Evolutionary conservation across 2,329 filamentous ascomycete species (phyloP), one percentile per base, ranked within the genome.

Genomic region (Colletotrichum melonis): DNA sequence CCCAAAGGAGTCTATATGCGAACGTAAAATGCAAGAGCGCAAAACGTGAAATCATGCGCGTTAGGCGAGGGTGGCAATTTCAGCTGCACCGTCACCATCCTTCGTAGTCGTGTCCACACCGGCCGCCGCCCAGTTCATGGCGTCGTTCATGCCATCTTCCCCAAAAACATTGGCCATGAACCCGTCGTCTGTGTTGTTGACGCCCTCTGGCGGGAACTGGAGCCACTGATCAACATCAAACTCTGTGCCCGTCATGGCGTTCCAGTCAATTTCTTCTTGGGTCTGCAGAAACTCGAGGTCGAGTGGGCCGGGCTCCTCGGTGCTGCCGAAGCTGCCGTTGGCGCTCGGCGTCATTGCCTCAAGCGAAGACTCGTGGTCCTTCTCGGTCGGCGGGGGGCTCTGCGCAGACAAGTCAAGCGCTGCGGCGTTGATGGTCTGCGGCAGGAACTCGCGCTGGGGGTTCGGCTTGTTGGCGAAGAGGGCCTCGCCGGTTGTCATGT

Each of bases 211-310:
- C 6, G 88, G 88, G 74, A 89, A 91, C 72, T 90, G 87, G 26
- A 91, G 82, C 87, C 88, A 91, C 76, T 90, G 88, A 70, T 90
- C 88, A 66, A 90, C 88, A 68, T 91, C 88, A 72, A 90, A 86
- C 73, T 89, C 88, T 9, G 87, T 86, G 6, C 85, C 87, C 19
- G 86, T 82, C 4, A 88, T 81, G 24, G 85, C 85, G 75, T 87
- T 87, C 88, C 88, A 90, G 75, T 89, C 88, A 69, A 89, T 88
- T 64, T 86, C 86, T 58, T 86, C 85, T 63, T 85, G 84, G 35
- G 82, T 83, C 66, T 84, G 82, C 77, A 84, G 81, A 60, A 88
- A 85, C 76, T 88, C 86, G 60, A 87, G 82, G 62, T 87, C 86
- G 75, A 86, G 80, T 11, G 80, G 77, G 19, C 81, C 82, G 26